These are phyloP conservation scores for Vigna hirtella DNA, from an alignment of 306 rosid genomes.

Conservation along the genomic window DNA sequence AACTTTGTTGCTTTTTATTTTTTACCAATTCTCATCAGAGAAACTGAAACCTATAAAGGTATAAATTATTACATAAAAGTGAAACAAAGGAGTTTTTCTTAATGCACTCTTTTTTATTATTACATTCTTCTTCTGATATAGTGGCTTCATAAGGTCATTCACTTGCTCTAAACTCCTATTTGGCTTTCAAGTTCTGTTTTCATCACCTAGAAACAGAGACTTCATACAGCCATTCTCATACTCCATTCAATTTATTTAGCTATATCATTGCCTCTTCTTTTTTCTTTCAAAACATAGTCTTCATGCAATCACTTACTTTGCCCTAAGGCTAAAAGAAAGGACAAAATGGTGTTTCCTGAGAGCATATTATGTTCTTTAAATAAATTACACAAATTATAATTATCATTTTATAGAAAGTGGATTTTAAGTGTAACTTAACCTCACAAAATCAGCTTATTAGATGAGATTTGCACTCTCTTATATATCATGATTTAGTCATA, in stretches of 20 bases:
- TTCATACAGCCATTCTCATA: not conserved
- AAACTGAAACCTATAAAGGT: not conserved
- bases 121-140: not conserved
- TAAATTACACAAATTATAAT: not conserved
- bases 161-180: not conserved
- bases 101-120: not conserved
- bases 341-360: not conserved
- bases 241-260: not conserved
- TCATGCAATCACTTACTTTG: not conserved
- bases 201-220: not conserved
- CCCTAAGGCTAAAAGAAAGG: not conserved
- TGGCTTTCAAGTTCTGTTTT: not conserved
- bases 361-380: not conserved
- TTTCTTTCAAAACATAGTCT: not conserved
- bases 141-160: not conserved
- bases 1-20: not conserved
- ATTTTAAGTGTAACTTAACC: too few species aligned
- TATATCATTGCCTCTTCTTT: not conserved
- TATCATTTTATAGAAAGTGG: not conserved
- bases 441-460: too few species aligned
- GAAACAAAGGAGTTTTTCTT: constrained; percentile 8
- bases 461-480: too few species aligned
- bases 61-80: constrained; percentile 14
- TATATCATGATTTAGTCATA: too few species aligned
- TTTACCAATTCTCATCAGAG: not conserved